These are phyloP conservation scores for Nothophytophthora sp. DNA, from an alignment of 352 stramenopile species.

Conservation along the genomic window DNA sequence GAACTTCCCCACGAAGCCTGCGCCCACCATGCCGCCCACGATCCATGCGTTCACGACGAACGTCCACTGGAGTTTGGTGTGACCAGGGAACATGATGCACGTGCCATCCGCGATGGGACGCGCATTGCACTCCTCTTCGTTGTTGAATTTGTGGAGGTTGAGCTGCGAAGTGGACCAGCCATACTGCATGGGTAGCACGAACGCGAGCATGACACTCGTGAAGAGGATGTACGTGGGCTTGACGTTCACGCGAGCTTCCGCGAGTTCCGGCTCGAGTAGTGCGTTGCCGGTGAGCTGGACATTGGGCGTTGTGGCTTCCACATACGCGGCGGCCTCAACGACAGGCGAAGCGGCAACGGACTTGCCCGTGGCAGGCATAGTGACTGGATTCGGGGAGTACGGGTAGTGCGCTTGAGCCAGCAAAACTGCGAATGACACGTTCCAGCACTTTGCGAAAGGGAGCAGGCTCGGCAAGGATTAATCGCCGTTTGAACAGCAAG, in stretches of 20 bases:
- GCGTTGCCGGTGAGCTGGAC: slow-evolving; percentile 18
- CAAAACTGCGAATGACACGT: slow-evolving; percentile 21
- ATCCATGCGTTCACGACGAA: slow-evolving; percentile 56
- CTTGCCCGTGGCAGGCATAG: slow-evolving; percentile 20
- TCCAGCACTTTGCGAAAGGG: slow-evolving; percentile 3
- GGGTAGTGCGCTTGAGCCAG: slow-evolving; percentile 5
- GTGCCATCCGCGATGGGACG: slow-evolving; percentile 26
- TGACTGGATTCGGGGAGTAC: neutral
- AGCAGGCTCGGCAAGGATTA: no score
- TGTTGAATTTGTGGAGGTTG: slow-evolving; percentile 47
- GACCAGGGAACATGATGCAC: slow-evolving; percentile 48
- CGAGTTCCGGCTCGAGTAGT: slow-evolving; percentile 20
- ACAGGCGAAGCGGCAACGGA: slow-evolving; percentile 18
- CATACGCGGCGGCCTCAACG: slow-evolving; percentile 7
- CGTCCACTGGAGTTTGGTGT: slow-evolving; percentile 49
- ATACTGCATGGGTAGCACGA: slow-evolving; percentile 40
- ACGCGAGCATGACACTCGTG: slow-evolving; percentile 29
- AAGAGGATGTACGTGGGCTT: slow-evolving; percentile 40
- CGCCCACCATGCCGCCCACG: slow-evolving; percentile 46
- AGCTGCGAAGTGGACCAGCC: slow-evolving; percentile 50
- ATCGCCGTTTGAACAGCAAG: slow-evolving; percentile 1
- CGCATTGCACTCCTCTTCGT: slow-evolving; percentile 29
- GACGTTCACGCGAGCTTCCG: slow-evolving; percentile 16
- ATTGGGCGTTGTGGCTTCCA: slow-evolving; percentile 19
- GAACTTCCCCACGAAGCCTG: slow-evolving; percentile 31